These are phyloP conservation scores for Bathelium albidoporum DNA, from an alignment of 495 filamentous ascomycete genomes.

Conservation along the genomic window DNA sequence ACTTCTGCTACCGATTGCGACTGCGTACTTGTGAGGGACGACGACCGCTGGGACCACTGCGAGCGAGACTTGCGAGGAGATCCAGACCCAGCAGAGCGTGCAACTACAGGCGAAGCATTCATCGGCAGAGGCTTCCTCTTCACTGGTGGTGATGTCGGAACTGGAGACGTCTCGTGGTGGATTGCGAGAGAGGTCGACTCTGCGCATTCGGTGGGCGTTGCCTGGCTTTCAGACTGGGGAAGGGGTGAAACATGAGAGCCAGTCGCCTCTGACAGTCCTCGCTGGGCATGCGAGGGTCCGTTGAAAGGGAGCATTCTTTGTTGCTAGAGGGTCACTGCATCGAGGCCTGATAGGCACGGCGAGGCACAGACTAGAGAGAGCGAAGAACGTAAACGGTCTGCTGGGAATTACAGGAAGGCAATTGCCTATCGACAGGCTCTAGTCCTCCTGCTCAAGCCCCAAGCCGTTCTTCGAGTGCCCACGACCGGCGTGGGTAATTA, in stretches of 20 bases:
- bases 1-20: conserved; percentile 7
- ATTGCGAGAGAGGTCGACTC: not conserved
- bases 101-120: conserved; percentile 21
- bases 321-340: conserved; percentile 2
- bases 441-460: not conserved
- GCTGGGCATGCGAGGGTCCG: conserved; percentile 1
- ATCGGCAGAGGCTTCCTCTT: conserved; percentile 3
- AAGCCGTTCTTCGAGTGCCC: not conserved
- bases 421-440: not conserved
- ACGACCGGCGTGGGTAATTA: not conserved
- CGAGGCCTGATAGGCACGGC: not conserved
- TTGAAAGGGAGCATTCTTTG: conserved; percentile 1
- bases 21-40: conserved; percentile 15
- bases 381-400: not conserved
- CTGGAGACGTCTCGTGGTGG: not conserved
- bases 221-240: not conserved
- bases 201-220: not conserved
- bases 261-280: not conserved
- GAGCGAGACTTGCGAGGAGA: conserved; percentile 1
- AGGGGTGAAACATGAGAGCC: not conserved
- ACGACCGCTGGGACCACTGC: conserved; percentile 13
- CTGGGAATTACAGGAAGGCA: not conserved
- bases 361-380: not conserved
- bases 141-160: not conserved
- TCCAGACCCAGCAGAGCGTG: conserved; percentile 17